Evolutionary conservation across 2,329 filamentous ascomycete genomes (phyloP).

Genomic region (Raffaelea ambrosiae): DNA sequence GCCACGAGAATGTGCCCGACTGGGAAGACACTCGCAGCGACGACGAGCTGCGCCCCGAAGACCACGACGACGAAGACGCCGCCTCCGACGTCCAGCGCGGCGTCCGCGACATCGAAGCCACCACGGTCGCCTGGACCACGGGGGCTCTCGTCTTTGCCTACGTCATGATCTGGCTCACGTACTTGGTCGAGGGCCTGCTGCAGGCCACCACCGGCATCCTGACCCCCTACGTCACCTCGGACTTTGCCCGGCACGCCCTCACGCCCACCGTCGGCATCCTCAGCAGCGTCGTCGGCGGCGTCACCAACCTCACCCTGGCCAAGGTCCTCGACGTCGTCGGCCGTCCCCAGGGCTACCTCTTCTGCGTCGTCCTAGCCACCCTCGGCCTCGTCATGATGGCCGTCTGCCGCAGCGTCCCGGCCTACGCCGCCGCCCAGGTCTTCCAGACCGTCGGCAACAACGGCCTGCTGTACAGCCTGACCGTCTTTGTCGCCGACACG

Average conservation of each 20-base stretch:
- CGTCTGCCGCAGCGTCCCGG: conserved; percentile 28
- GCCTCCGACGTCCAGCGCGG: conserved; percentile 31
- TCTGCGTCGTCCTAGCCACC: conserved; percentile 40
- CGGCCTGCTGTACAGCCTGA: conserved; percentile 50
- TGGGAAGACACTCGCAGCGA: no score
- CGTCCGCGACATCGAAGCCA: conserved; percentile 37
- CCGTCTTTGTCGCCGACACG: conserved; percentile 58
- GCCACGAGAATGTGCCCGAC: no score
- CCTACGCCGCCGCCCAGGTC: conserved; percentile 43
- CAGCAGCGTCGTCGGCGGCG: conserved; percentile 31
- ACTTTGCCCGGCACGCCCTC: conserved; percentile 12
- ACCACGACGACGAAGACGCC: background rate
- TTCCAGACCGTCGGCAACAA: conserved; percentile 36
- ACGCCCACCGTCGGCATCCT: conserved; percentile 10
- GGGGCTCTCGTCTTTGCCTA: conserved; percentile 30
- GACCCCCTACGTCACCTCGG: conserved; percentile 14
- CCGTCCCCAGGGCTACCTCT: conserved; percentile 44
- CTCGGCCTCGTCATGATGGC: conserved; percentile 49
- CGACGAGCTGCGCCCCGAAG: no score
- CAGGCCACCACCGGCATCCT: conserved; percentile 16
- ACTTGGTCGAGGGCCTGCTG: conserved; percentile 19
- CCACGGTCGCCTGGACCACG: conserved; percentile 31
- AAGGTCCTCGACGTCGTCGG: conserved; percentile 53
- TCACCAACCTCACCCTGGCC: conserved; percentile 47
- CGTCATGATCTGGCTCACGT: conserved; percentile 28